Evolutionary conservation across 1,284 basidiomycete species (phyloP).

Genomic region (Ceratobasidium sp.): DNA sequence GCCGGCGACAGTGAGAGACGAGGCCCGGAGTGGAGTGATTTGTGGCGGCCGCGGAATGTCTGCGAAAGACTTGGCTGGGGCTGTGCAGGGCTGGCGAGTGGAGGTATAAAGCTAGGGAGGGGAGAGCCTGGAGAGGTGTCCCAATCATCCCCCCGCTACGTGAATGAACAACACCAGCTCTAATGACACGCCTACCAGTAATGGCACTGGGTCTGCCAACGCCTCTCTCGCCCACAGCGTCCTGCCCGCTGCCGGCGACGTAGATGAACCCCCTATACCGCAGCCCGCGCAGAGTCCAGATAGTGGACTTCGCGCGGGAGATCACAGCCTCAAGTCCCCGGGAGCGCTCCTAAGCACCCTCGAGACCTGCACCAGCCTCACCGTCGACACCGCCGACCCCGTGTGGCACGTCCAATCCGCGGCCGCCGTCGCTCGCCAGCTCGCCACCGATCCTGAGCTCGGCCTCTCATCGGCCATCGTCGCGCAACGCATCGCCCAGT

Average conservation of each 20-base stretch:
- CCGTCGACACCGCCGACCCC: conserved; percentile 15
- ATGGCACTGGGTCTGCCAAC: conserved; percentile 8
- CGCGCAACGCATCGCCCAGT: conserved; percentile 30
- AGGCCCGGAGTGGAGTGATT: neutral
- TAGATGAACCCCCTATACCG: conserved; percentile 42
- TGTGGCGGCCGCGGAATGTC: neutral
- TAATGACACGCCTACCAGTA: conserved; percentile 32
- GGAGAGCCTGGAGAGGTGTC: neutral
- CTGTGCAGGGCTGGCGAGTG: conserved; percentile 19
- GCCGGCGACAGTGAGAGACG: neutral
- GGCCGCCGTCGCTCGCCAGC: conserved; percentile 29
- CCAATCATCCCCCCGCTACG: neutral
- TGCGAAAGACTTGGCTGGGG: conserved; percentile 20
- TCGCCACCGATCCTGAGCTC: conserved; percentile 25
- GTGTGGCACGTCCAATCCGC: conserved; percentile 29
- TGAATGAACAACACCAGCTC: conserved; percentile 37
- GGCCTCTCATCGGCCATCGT: conserved; percentile 1
- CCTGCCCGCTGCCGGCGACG: conserved; percentile 28
- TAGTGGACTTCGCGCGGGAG: conserved; percentile 18
- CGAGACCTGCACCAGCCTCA: conserved; percentile 24
- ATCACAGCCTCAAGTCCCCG: conserved; percentile 2
- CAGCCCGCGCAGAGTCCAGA: conserved; percentile 21
- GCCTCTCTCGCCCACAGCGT: conserved; percentile 20
- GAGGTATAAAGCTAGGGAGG: conserved; percentile 1
- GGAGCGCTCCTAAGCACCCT: conserved; percentile 16